Evolutionary conservation across 768 basidiomycete genomes (phyloP).

Genomic region (Calocera viscosa): DNA sequence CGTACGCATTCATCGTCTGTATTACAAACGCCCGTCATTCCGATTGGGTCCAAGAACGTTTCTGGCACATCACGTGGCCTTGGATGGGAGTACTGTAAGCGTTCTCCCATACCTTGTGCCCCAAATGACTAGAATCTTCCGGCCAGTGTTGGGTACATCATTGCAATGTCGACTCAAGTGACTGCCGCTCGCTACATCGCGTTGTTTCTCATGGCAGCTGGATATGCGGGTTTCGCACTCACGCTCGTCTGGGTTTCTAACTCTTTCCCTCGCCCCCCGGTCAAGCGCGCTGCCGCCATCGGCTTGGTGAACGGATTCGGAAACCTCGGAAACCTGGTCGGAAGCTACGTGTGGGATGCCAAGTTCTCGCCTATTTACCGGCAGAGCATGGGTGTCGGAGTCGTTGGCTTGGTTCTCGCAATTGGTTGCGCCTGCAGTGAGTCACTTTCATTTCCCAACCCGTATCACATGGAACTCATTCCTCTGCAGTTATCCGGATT

Average conservation of each 20-base stretch:
- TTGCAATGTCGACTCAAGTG: constrained; percentile 42
- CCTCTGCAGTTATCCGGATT: constrained; percentile 32
- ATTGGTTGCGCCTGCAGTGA: constrained; percentile 28
- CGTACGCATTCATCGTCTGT: constrained; percentile 39
- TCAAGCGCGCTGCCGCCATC: constrained; percentile 38
- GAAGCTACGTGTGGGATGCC: background rate
- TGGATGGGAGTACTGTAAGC: constrained; percentile 45
- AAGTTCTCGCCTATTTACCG: background rate
- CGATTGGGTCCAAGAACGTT: constrained; percentile 40
- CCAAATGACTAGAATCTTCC: background rate
- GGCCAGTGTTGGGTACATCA: constrained; percentile 41
- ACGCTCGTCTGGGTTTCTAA: constrained; percentile 5
- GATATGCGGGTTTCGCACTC: constrained; percentile 32
- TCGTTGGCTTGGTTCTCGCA: constrained; percentile 14
- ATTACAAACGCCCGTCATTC: constrained; percentile 45
- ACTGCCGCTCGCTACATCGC: constrained; percentile 47
- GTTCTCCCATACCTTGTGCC: background rate
- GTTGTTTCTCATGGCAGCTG: constrained; percentile 51
- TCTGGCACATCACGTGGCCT: constrained; percentile 44
- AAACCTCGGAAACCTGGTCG: constrained; percentile 16
- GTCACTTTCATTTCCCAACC: constrained; percentile 11
- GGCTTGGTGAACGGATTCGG: constrained; percentile 45
- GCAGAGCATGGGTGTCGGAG: constrained; percentile 2
- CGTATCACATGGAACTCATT: background rate
- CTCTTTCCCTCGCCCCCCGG: constrained; percentile 3